Evolutionary conservation across 345 rosid species (phyloP), one percentile per base, ranked within the genome.

Genomic region (Moringa oleifera): DNA sequence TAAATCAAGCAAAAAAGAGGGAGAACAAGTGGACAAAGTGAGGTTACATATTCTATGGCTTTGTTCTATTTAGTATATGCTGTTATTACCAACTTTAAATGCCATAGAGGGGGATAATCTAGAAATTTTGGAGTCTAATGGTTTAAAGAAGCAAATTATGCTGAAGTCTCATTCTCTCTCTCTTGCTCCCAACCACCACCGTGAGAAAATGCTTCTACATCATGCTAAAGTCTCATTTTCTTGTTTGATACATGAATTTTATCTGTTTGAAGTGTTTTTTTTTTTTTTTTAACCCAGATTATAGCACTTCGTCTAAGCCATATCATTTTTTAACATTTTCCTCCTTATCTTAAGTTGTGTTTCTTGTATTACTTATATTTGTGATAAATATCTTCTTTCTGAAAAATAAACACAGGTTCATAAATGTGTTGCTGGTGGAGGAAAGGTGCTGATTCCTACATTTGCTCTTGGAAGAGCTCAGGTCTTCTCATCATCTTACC

Each of bases 401-500:
- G 51, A 18, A n/a, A 45, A 46, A n/a, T 25, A 25, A 46, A 62
- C 62, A 37, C 62, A 93, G 99, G 97, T 88, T 75, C 99, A 94
- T 71, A 79, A 83, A 60, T 90, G 99, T 69, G 81, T 94, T 65
- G 85, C 89, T 62, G 88, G 77, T 23, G 99, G 96, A 72, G 99
- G 99, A 66, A 94, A 94, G 77, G 99, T 88, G 51, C 85, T 94
- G 31, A 90, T 94, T 69, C 97, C 99, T 53, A 85, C 99, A 66
- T 94, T 94, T 80, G 97, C 99, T 45, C 81, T 94, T 25, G 99
- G 96, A 80, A 85, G 99, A 75, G 99, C 99, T 60, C 99, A 94
- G 97, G 97, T 93, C 47, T 66, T 57, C 19, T 17, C 25, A 11
- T 11, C 49, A 55, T 51, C 33, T 62, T 53, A 62, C 61, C 54